These are phyloP conservation scores for Coemansia sp. DNA, from an alignment of 192 early-diverging fungal genomes.

Conservation along the genomic window DNA sequence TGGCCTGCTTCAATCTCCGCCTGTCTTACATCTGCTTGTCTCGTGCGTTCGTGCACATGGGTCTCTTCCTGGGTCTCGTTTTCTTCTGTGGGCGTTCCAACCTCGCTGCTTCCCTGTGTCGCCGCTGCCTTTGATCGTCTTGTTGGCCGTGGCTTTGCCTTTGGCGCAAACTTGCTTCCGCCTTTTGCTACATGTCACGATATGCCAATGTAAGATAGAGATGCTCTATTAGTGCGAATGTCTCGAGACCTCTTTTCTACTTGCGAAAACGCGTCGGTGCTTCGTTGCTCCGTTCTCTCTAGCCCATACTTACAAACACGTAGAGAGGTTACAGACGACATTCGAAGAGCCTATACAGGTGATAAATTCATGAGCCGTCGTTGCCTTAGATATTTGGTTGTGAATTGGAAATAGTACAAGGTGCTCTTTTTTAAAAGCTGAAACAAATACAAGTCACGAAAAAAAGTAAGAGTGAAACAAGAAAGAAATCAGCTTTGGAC, in stretches of 20 bases:
- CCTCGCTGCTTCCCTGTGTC: conserved; percentile 2
- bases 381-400: not conserved
- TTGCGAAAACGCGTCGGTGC: not conserved
- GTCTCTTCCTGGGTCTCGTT: not conserved
- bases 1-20: conserved; percentile 13
- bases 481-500: not conserved
- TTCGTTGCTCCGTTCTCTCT: not conserved
- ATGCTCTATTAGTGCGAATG: not conserved
- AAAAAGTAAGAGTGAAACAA: not conserved
- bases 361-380: not conserved
- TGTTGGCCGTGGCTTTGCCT: conserved; percentile 31
- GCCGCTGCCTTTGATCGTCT: conserved; percentile 4
- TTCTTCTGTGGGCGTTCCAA: conserved; percentile 6
- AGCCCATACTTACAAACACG: conserved; percentile 34
- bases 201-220: not conserved
- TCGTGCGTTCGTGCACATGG: not conserved
- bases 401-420: not conserved
- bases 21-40: conserved; percentile 1
- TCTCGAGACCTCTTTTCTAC: not conserved
- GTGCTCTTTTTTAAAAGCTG: conserved; percentile 3
- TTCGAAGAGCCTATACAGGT: not conserved
- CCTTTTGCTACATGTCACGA: conserved; percentile 31
- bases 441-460: not conserved
- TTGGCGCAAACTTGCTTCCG: conserved; percentile 42
- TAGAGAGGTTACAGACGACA: conserved; percentile 34